phyloP scores from a whole-genome alignment of 805 yeast species.

The Ogataea naganishii region DNA sequence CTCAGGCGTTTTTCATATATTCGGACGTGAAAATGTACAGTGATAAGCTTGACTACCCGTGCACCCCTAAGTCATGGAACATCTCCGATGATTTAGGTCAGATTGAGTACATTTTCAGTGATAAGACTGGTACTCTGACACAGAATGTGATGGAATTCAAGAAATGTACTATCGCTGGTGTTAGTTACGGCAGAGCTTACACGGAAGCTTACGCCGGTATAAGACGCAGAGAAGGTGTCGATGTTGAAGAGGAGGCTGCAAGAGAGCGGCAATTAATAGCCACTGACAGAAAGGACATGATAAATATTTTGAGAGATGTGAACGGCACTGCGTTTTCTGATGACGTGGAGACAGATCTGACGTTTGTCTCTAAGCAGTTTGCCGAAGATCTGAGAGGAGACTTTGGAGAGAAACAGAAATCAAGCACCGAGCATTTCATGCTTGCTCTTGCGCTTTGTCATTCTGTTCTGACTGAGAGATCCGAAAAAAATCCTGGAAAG shows the following conservation, averaged over 20 bases:
- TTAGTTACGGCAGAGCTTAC: slow-evolving; percentile 68
- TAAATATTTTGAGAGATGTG: slow-evolving; percentile 31
- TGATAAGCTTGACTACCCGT: slow-evolving; percentile 62
- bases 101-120: slow-evolving; percentile 77
- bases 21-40: slow-evolving; percentile 70
- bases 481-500: slow-evolving; percentile 49
- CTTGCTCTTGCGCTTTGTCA: slow-evolving; percentile 70
- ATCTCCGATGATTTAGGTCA: slow-evolving; percentile 83
- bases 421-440: slow-evolving; percentile 67
- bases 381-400: slow-evolving; percentile 52
- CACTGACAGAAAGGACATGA: slow-evolving; percentile 53
- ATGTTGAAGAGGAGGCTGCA: slow-evolving; percentile 53
- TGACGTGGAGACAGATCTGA: slow-evolving; percentile 46
- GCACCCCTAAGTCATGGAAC: slow-evolving; percentile 80
- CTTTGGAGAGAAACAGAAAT: slow-evolving; percentile 42
- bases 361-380: slow-evolving; percentile 61
- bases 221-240: slow-evolving; percentile 69
- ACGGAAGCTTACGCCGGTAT: slow-evolving; percentile 79
- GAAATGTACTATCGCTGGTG: slow-evolving; percentile 69
- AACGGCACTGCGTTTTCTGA: slow-evolving; percentile 21
- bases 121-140: slow-evolving; percentile 78
- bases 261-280: slow-evolving; percentile 45
- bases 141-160: slow-evolving; percentile 84
- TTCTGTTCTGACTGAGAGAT: slow-evolving; percentile 64
- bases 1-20: slow-evolving; percentile 73